A percentile compares a stretch with the other conserved stretches of the same genome.
Evolutionary conservation across 1,139 yeast genomes (phyloP).

Genomic region (Kodamaea alishanica): DNA sequence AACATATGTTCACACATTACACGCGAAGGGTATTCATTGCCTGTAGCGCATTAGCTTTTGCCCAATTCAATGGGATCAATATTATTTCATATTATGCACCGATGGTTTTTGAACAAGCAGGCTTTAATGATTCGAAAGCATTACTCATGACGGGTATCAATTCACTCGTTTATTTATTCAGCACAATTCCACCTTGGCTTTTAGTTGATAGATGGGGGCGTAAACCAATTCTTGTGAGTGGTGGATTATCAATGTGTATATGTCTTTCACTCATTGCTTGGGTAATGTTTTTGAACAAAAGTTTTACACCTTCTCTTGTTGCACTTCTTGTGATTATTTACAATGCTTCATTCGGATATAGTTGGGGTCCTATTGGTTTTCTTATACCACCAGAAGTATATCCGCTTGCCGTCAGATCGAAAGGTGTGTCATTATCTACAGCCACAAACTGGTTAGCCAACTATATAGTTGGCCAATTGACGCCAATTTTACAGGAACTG

Average conservation of each 20-base stretch:
- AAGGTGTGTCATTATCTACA: constrained; percentile 52
- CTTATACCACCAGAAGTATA: constrained; percentile 53
- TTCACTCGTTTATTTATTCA: constrained; percentile 43
- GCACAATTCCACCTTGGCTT: constrained; percentile 55
- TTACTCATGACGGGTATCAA: constrained; percentile 53
- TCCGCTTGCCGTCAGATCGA: constrained; percentile 51
- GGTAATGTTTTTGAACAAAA: constrained; percentile 34
- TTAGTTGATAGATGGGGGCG: constrained; percentile 54
- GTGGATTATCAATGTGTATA: constrained; percentile 47
- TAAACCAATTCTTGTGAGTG: constrained; percentile 48
- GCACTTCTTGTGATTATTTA: constrained; percentile 48
- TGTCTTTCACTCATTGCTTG: constrained; percentile 40
- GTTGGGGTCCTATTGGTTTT: constrained; percentile 59
- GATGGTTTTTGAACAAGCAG: constrained; percentile 51
- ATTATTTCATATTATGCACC: constrained; percentile 56
- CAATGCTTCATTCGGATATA: constrained; percentile 52
- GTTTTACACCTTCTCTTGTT: constrained; percentile 43
- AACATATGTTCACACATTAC: constrained; percentile 39
- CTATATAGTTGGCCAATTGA: constrained; percentile 52
- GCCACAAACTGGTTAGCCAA: constrained; percentile 56
- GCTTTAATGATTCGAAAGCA: constrained; percentile 48
- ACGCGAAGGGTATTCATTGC: constrained; percentile 42
- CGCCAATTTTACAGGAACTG: constrained; percentile 46
- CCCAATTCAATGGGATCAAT: constrained; percentile 56
- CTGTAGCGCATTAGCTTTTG: constrained; percentile 50